These are phyloP conservation scores for maize (Zea mays) DNA, from an alignment of 176 grass and related monocot genomes.

Conservation along the genomic window DNA sequence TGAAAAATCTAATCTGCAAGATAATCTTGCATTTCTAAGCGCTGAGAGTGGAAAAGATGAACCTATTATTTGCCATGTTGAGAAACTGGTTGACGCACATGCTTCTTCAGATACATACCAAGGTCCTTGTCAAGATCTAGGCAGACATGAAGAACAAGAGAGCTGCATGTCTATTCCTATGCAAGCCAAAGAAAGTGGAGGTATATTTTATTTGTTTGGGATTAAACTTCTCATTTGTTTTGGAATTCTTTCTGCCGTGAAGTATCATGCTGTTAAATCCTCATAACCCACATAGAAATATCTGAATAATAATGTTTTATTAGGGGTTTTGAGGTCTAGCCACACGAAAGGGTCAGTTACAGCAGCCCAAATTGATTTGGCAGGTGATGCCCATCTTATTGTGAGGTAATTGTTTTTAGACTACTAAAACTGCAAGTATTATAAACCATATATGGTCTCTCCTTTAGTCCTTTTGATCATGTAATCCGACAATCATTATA, in stretches of 20 bases:
- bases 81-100: constrained; percentile 1
- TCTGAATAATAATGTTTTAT: constrained; percentile 7
- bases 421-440: background rate
- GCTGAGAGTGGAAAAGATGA: constrained; percentile 2
- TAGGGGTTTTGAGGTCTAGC: background rate
- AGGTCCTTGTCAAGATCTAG: constrained; percentile 23
- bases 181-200: constrained; percentile 18
- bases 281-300: constrained; percentile 7
- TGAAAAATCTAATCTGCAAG: background rate
- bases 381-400: background rate
- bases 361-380: background rate
- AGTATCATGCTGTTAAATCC: background rate
- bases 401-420: constrained; percentile 35
- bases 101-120: constrained; percentile 17
- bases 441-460: constrained; percentile 8
- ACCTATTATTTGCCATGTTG: background rate
- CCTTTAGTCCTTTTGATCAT: constrained; percentile 31
- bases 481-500: background rate
- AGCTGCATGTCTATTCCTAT: background rate
- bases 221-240: constrained; percentile 5
- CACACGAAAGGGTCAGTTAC: background rate
- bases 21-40: background rate
- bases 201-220: constrained; percentile 18
- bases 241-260: background rate
- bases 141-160: constrained; percentile 12